These are phyloP conservation scores for Globisporangium ultimum DNA, from an alignment of 352 stramenopile genomes.

Conservation along the genomic window DNA sequence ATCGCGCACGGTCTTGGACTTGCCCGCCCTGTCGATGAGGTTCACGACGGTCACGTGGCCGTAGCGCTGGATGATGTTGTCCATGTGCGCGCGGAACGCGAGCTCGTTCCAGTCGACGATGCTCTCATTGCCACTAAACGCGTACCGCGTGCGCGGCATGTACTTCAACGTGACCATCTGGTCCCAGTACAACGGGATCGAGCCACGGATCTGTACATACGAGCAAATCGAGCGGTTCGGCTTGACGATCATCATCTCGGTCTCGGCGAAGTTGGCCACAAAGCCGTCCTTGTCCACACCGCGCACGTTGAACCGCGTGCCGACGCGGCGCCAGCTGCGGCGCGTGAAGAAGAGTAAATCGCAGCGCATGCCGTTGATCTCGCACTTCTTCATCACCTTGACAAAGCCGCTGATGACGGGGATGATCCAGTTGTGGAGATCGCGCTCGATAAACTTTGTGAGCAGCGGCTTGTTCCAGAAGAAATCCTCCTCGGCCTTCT, in stretches of 20 bases:
- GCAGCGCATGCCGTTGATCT: slow-evolving; percentile 51
- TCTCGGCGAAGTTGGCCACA: slow-evolving; percentile 94
- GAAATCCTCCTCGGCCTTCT: slow-evolving; percentile 84
- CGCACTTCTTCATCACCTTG: slow-evolving; percentile 65
- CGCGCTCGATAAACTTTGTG: slow-evolving; percentile 38
- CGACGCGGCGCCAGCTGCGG: slow-evolving; percentile 71
- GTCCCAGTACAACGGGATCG: slow-evolving; percentile 94
- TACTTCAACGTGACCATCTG: slow-evolving; percentile 91
- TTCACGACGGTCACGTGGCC: slow-evolving; percentile 88
- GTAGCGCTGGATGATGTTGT: slow-evolving; percentile 69
- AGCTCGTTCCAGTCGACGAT: slow-evolving; percentile 76
- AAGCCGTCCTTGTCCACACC: slow-evolving; percentile 87
- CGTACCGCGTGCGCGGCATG: slow-evolving; percentile 81
- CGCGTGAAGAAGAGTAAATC: slow-evolving; percentile 74
- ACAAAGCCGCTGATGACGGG: slow-evolving; percentile 69
- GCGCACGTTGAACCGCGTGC: slow-evolving; percentile 91
- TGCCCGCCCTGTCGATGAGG: slow-evolving; percentile 89
- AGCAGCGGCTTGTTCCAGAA: slow-evolving; percentile 91
- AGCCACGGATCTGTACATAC: slow-evolving; percentile 93
- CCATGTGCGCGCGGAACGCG: slow-evolving; percentile 64
- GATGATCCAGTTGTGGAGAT: slow-evolving; percentile 61
- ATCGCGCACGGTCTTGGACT: slow-evolving; percentile 66
- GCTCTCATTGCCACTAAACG: slow-evolving; percentile 49
- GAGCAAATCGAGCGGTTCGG: slow-evolving; percentile 71
- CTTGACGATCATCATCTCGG: slow-evolving; percentile 88